Evolutionary conservation across 1,139 yeast genomes (phyloP), one percentile per base, ranked within the genome.

Genomic region (Sugiyamaella paludigena): DNA sequence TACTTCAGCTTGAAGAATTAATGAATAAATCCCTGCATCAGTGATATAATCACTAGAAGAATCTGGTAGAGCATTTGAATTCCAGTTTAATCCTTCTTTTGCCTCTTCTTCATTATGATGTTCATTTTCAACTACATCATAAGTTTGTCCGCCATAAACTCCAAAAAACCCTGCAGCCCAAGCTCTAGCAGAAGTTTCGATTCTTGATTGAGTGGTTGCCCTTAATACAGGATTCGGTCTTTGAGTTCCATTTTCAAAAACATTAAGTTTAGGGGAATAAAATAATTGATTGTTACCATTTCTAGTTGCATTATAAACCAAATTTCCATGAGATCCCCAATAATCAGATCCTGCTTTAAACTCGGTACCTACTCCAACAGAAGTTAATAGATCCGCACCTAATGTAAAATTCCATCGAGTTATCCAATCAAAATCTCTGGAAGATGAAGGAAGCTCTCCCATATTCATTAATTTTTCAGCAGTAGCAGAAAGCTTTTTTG

Each of bases 141-240:
- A 56, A 10, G 65, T 60, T 48, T 63, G 66, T 13, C 66, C 66
- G 24, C 70, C 70, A 50, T 68, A 67, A 13, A 65, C 56, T 31
- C 74, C 75, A 53, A 71, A 71, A 52, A 71, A 71, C 9, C 75
- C 75, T 4, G 74, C 74, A 2, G 75, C 75, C 75, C 75, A 71
- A 0, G 74, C 71, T 33, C 63, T 57, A 2, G 75, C 75, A 13
- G 73, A 69, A 27, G 73, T 68, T 47, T 63, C 55, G 40, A 71
- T 71, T 28, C 75, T 67, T 28, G 68, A 62, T 61, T 71, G 75
- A 13, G 65, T 60, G 1, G 75, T 71, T 2, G 74, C 69, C 27
- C 75, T 58, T 29, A 71, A 40, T n/a, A 71, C 66, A 2, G 68
- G 70, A 34, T 55, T 52, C 6, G 67, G 67, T 11, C 66, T 55